phyloP scores from a whole-genome alignment of 129 eudicot species.

The sunflower (Helianthus annuus) region HanXRQr2.0-SUNRISE NC_035444.2:110175953-110176452 shows the following conservation, averaged over 20 bases:
- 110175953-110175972: slow-evolving; percentile 56
- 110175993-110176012: slow-evolving; percentile 89
- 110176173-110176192: slow-evolving; percentile 78
- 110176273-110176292: slow-evolving; percentile 91
- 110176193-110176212: slow-evolving; percentile 83
- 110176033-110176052: slow-evolving; percentile 97
- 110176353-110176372: neutral
- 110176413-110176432: too few species aligned
- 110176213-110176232: slow-evolving; percentile 96
- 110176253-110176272: slow-evolving; percentile 81
- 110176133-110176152: slow-evolving; percentile 94
- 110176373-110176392: neutral
- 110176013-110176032: slow-evolving; percentile 69
- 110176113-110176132: slow-evolving; percentile 88
- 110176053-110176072: slow-evolving; percentile 92
- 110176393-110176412: too few species aligned
- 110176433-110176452: too few species aligned
- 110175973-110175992: slow-evolving; percentile 94
- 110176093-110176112: slow-evolving; percentile 68
- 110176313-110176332: slow-evolving; percentile 25
- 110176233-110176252: slow-evolving; percentile 94
- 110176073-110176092: slow-evolving; percentile 98
- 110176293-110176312: slow-evolving; percentile 48
- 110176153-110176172: slow-evolving; percentile 87
- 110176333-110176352: neutral